Evolutionary conservation across 2,329 filamentous ascomycete genomes (phyloP).

Genomic region (Aulographum hederae): DNA sequence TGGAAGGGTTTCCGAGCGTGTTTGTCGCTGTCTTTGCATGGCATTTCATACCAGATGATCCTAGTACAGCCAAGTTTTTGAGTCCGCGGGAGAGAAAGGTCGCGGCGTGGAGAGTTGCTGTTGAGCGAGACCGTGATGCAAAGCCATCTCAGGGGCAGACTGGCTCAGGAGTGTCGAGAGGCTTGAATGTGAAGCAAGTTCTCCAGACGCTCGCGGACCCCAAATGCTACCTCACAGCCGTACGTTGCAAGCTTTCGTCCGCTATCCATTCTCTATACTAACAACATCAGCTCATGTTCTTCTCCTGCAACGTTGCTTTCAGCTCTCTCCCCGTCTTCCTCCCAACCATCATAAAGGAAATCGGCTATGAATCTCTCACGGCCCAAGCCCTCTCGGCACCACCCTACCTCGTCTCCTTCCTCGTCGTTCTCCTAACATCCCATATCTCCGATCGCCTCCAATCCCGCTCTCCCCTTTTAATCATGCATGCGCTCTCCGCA

Average conservation of each 20-base stretch:
- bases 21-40: constrained; percentile 57
- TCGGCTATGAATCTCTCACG: constrained; percentile 51
- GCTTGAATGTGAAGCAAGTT: constrained; percentile 39
- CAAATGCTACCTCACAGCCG: constrained; percentile 54
- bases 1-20: constrained; percentile 74
- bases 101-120: constrained; percentile 47
- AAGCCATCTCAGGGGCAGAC: constrained; percentile 2
- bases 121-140: constrained; percentile 22
- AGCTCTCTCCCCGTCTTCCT: constrained; percentile 75
- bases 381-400: constrained; percentile 68
- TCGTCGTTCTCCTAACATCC: constrained; percentile 52
- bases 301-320: constrained; percentile 76
- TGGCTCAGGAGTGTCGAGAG: constrained; percentile 6
- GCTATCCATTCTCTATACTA: neutral
- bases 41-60: constrained; percentile 59
- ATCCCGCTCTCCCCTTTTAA: constrained; percentile 46
- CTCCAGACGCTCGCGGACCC: constrained; percentile 43
- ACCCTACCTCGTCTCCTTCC: constrained; percentile 62
- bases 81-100: constrained; percentile 35
- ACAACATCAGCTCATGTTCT: constrained; percentile 51
- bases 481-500: constrained; percentile 51
- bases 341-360: constrained; percentile 57
- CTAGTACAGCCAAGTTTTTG: constrained; percentile 27
- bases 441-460: constrained; percentile 49
- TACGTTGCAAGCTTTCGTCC: constrained; percentile 12